These are phyloP conservation scores for Sonneratia caseolaris DNA, from an alignment of 345 rosid species.

Conservation along the genomic window DNA sequence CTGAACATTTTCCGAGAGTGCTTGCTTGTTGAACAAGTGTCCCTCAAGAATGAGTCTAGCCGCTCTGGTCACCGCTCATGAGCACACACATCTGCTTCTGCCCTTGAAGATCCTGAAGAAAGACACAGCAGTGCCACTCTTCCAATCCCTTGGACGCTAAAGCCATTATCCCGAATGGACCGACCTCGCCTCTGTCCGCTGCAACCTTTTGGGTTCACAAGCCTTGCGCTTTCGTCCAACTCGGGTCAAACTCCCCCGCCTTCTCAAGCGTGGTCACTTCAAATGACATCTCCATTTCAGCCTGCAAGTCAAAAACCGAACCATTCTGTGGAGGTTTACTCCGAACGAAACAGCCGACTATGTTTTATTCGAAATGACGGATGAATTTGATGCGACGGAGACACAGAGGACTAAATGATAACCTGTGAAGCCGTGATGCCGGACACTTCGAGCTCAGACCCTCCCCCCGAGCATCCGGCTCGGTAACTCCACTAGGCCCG, in stretches of 20 bases:
- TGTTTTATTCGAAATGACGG: no score
- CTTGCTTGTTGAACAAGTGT: no score
- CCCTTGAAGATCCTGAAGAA: conserved; percentile 57
- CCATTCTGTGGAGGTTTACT: no score
- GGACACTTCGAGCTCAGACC: conserved; percentile 30
- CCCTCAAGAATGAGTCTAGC: conserved; percentile 11
- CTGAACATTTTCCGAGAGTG: not conserved
- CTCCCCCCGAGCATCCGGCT: conserved; percentile 24
- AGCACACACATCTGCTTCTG: conserved; percentile 32
- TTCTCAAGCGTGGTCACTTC: conserved; percentile 27
- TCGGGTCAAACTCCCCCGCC: conserved; percentile 43
- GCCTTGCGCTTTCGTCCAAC: conserved; percentile 44
- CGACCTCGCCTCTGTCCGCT: conserved; percentile 36
- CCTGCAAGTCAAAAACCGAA: conserved; percentile 23
- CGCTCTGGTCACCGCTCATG: conserved; percentile 90
- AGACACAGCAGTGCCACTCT: conserved; percentile 56
- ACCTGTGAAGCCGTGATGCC: conserved; percentile 63
- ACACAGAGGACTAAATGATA: not conserved
- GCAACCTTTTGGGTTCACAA: conserved; percentile 44
- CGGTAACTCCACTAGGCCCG: conserved; percentile 19
- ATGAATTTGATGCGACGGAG: no score
- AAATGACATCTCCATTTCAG: conserved; percentile 65
- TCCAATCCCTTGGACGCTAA: conserved; percentile 45
- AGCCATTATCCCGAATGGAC: conserved; percentile 68
- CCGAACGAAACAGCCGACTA: no score